These are phyloP conservation scores for Bipolaris zeicola DNA, from an alignment of 2,329 filamentous ascomycete species.

Conservation along the genomic window DNA sequence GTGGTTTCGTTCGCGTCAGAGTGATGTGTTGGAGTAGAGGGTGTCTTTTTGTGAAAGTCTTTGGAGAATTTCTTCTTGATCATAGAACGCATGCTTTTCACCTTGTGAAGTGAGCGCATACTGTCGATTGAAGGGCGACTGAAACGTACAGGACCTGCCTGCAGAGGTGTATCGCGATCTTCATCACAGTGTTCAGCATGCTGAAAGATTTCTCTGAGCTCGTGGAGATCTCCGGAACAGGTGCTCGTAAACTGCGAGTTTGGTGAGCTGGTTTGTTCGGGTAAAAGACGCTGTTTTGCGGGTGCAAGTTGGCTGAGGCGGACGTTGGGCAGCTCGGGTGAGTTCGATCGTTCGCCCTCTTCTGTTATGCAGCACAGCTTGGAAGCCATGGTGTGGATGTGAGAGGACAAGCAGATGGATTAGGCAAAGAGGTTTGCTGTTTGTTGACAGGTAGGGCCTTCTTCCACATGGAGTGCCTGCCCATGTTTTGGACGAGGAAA, in stretches of 20 bases:
- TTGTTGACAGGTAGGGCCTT: conserved; percentile 1
- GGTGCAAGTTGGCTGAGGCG: conserved; percentile 37
- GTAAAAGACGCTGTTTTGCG: conserved; percentile 34
- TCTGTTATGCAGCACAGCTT: conserved; percentile 44
- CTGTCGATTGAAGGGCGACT: conserved; percentile 38
- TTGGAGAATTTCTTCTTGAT: conserved; percentile 42
- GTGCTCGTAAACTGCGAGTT: conserved; percentile 39
- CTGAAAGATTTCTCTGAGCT: conserved; percentile 44
- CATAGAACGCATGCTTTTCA: conserved; percentile 44
- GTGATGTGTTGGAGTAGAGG: conserved; percentile 6
- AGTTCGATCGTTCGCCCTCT: conserved; percentile 32
- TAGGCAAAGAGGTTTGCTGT: not conserved
- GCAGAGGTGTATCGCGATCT: conserved; percentile 18
- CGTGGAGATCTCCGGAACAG: conserved; percentile 39
- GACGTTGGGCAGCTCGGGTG: conserved; percentile 43
- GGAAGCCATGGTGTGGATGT: conserved; percentile 32
- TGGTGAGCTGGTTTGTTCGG: conserved; percentile 21
- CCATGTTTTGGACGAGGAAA: not conserved
- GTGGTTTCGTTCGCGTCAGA: conserved; percentile 13
- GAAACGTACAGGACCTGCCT: conserved; percentile 27
- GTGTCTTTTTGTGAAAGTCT: conserved; percentile 27
- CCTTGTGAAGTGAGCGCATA: conserved; percentile 42
- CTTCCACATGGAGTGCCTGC: conserved; percentile 10
- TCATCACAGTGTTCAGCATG: conserved; percentile 27
- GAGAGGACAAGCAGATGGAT: not conserved